These are phyloP conservation scores for Neonectria faginata DNA, from an alignment of 2,329 filamentous ascomycete genomes.

Conservation along the genomic window DNA sequence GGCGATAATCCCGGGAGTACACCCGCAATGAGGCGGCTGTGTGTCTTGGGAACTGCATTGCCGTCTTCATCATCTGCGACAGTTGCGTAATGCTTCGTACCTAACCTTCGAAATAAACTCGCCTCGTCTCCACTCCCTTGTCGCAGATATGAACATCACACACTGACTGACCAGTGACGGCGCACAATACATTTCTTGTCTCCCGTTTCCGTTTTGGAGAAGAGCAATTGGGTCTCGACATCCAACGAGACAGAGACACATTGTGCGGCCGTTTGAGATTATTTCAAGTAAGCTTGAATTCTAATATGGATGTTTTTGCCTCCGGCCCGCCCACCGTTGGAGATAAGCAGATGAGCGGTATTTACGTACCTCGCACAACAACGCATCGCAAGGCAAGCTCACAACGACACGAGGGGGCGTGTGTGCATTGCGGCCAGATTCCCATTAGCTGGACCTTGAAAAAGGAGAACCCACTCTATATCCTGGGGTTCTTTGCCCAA, in stretches of 20 bases:
- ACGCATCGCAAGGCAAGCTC: slow-evolving; percentile 17
- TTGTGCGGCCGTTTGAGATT: slow-evolving; percentile 44
- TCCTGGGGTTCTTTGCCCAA: slow-evolving; percentile 2
- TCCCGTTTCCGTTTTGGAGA: slow-evolving; percentile 6
- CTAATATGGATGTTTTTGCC: slow-evolving; percentile 36
- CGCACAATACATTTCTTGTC: slow-evolving; percentile 3
- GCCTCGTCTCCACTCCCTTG: slow-evolving; percentile 10
- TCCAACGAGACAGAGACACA: slow-evolving; percentile 36
- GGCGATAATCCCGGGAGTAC: slow-evolving; percentile 9
- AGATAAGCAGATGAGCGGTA: slow-evolving; percentile 34
- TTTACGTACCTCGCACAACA: slow-evolving; percentile 29
- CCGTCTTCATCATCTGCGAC: slow-evolving; percentile 8
- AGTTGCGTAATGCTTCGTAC: slow-evolving; percentile 8
- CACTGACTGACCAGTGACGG: slow-evolving; percentile 7
- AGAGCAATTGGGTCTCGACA: slow-evolving; percentile 17
- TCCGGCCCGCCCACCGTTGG: slow-evolving; percentile 31
- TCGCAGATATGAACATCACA: slow-evolving; percentile 21
- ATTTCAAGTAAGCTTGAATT: slow-evolving; percentile 47
- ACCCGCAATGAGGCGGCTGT: slow-evolving; percentile 13
- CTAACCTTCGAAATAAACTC: slow-evolving; percentile 21
- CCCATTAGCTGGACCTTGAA: slow-evolving; percentile 11
- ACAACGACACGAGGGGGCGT: slow-evolving; percentile 1
- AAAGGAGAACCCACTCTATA: slow-evolving; percentile 12
- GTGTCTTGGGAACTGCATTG: background rate
- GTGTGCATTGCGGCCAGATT: slow-evolving; percentile 1